Conservation (phyloP, 139 green algal species). For the Monoraphidium neglectum region DNA sequence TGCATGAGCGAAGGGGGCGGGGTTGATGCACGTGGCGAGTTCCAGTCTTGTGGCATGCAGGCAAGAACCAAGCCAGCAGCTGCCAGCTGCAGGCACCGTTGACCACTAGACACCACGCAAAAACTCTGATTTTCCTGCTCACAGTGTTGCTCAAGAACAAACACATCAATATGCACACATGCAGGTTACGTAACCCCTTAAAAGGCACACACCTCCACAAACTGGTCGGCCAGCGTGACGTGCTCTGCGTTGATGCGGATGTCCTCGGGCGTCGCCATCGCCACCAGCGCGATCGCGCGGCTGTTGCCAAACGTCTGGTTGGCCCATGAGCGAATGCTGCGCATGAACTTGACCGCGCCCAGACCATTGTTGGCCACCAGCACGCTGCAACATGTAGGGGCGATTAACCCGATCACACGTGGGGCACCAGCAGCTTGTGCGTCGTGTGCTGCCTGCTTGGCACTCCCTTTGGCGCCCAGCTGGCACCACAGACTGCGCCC, state of each 20-base stretch:
- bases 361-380: constrained; percentile 96
- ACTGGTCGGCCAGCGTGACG: constrained; percentile 96
- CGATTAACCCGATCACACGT: background rate
- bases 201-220: too few species aligned
- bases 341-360: constrained; percentile 98
- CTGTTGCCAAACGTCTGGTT: constrained; percentile 74
- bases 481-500: background rate
- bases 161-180: background rate
- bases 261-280: constrained; percentile 97
- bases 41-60: too few species aligned
- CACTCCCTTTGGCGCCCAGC: background rate
- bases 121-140: too few species aligned
- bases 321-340: constrained; percentile 84
- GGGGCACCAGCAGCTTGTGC: background rate
- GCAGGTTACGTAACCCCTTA: constrained; percentile 47
- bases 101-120: too few species aligned
- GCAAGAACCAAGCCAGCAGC: too few species aligned
- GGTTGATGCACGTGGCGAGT: background rate
- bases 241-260: constrained; percentile 96
- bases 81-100: too few species aligned
- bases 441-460: background rate
- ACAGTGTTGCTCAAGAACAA: too few species aligned
- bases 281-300: constrained; percentile 80
- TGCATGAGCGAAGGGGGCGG: background rate
- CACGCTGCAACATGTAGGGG: constrained; percentile 48